Base-by-base conservation (phyloP, 2,329 filamentous ascomycete species). In the Fusarium duplospermum region DNA sequence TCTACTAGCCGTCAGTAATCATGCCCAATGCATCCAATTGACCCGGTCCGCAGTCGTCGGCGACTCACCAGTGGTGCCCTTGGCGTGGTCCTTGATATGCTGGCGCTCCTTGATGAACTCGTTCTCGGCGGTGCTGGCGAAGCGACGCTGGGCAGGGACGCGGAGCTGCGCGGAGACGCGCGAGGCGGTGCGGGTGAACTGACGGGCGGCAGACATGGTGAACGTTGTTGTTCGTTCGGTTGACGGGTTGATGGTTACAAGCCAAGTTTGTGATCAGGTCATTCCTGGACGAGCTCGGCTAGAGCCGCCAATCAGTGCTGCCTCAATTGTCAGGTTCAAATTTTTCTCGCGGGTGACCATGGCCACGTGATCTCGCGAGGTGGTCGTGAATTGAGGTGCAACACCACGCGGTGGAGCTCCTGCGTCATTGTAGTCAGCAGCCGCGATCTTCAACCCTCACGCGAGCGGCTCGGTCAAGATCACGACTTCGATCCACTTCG, bases 21-120 rank as follows among this genome's bases (percentile, higher is more conserved):
- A 52, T 54, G 6, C 18, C 60, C 67, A 64, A 72, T 60, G 33
- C 24, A 29, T 61, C 61, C 73, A 74, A 77, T 78, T 78, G 74
- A 70, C 62, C 47, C 64, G 65, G 62, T 57, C 50, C 62, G 50
- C 35, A 45, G 59, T 66, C 54, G 29, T 38, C 14, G 27, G 66
- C 40, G 29, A 89, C 93, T 83, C 83, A 98, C 95, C 93, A 85
- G 93, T 93, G 77, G 94, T 96, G 81, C 89, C 89, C 77, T 88
- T 91, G 81, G 96, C 96, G 85, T 99, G 96, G 80, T 94, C 91
- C 89, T 97, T 95, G 82, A 98, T 93, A 80, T 93, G 93, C 83
- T 91, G 88, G 83, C 96, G 92, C 90, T 99, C 96, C 81, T 93
- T 92, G 88, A 97, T 92, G 90, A 98, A 99, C 81, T 92, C 91